Percentiles rank a stretch among this genome's conserved stretches.
Conservation (phyloP, 2,329 filamentous ascomycete genomes). For the Cordyceps pruinosa region DNA sequence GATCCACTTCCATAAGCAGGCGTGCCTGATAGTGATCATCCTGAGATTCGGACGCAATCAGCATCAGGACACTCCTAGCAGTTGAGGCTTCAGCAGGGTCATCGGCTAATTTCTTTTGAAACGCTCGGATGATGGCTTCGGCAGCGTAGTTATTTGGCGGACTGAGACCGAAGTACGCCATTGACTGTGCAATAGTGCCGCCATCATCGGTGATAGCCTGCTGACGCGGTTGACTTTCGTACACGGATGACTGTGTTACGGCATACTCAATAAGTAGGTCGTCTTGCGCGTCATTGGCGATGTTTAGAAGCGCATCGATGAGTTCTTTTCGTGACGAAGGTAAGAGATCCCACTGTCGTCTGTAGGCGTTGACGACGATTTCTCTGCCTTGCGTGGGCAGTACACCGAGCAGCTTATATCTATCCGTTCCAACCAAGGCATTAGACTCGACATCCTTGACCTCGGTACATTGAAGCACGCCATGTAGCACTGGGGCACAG, state of each 20-base stretch:
- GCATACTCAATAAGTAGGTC: constrained; percentile 31
- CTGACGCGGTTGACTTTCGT: constrained; percentile 28
- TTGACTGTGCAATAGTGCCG: constrained; percentile 26
- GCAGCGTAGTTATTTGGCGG: constrained; percentile 30
- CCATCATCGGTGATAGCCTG: constrained; percentile 25
- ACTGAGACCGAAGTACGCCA: constrained; percentile 28
- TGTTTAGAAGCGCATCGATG: constrained; percentile 26
- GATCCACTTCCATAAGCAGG: constrained; percentile 28
- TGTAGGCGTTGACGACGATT: constrained; percentile 33
- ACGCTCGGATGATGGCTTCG: constrained; percentile 29
- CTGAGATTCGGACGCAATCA: constrained; percentile 27
- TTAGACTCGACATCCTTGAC: constrained; percentile 22
- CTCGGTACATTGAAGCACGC: constrained; percentile 25
- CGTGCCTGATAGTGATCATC: constrained; percentile 29
- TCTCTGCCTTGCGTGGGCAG: constrained; percentile 30
- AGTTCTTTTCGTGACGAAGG: constrained; percentile 24
- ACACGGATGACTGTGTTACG: constrained; percentile 32
- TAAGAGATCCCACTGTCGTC: constrained; percentile 32
- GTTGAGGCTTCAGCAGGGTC: constrained; percentile 26
- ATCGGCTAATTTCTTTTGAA: constrained; percentile 25
- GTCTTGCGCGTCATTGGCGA: constrained; percentile 30
- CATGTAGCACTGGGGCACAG: constrained; percentile 26
- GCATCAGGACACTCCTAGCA: constrained; percentile 27
- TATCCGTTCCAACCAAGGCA: constrained; percentile 24
- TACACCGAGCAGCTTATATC: constrained; percentile 32